These are phyloP conservation scores for Nicotiana obtusifolia DNA, from an alignment of 257 asterid genomes.

Conservation along the genomic window DNA sequence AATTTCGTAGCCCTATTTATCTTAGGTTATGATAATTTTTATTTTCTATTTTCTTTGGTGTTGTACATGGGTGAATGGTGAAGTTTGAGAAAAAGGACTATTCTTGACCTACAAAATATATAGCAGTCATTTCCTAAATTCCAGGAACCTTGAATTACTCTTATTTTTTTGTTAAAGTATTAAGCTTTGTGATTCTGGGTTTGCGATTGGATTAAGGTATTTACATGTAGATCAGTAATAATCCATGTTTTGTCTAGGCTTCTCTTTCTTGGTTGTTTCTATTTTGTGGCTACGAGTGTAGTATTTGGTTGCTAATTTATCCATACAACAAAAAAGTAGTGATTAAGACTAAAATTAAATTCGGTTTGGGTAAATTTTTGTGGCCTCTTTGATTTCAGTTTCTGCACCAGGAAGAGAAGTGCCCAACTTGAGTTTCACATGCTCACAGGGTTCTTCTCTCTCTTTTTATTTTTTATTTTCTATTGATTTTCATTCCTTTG, in stretches of 20 bases:
- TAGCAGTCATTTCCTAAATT: conserved; percentile 10
- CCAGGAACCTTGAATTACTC: not conserved
- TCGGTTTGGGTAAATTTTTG: not conserved
- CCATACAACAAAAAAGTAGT: not conserved
- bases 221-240: not conserved
- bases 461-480: not conserved
- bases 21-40: not conserved
- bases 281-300: not conserved
- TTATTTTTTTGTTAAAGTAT: not conserved
- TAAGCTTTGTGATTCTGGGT: not conserved
- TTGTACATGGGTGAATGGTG: not conserved
- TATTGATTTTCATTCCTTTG: not conserved
- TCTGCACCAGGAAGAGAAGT: not conserved
- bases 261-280: conserved; percentile 11
- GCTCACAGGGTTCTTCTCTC: conserved; percentile 11
- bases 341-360: not conserved
- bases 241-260: not conserved
- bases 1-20: not conserved
- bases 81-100: not conserved
- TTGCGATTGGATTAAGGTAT: not conserved
- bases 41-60: not conserved
- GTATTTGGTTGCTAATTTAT: not conserved
- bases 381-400: conserved; percentile 9
- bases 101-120: conserved; percentile 1
- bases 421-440: conserved; percentile 7